Evolutionary conservation across 148 eudicot genomes (phyloP), one percentile per base, ranked within the genome.

Genomic region (Silene uniflora): DNA sequence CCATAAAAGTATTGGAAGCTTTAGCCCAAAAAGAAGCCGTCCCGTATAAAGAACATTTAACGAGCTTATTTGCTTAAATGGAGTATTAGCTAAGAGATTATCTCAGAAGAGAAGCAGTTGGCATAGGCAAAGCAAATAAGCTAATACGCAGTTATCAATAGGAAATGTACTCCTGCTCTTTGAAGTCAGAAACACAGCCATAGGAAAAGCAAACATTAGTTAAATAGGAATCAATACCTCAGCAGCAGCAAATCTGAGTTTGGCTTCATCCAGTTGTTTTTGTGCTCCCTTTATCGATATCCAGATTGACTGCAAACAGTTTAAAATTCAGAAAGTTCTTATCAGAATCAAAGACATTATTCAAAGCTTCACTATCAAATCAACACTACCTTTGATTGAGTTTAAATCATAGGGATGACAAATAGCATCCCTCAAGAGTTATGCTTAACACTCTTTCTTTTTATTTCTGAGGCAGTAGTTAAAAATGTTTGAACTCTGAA

Each of bases 221-320:
- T 17, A 11, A 42, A 39, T 42, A 52, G 58, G n/a, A 73, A 80
- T 58, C 73, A 71, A 67, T 59, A 96, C 99, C 99, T 96, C 98
- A 61, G 99, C 96, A 79, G 98, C 94, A 73, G 99, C 98, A 89
- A 95, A 96, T 85, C 94, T 88, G 82, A 96, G 81, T 81, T 86
- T 95, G 79, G 97, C 99, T 87, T 96, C 98, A 87, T 96, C 99
- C 77, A 87, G 82, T 80, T 91, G 93, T 85, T 81, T 96, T 74
- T 89, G 91, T 76, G 90, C 89, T 66, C 98, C 97, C 83, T 87
- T 83, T 49, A 65, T 78, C 55, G 97, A 86, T 76, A 92, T 72
- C 99, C 99, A 96, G 74, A 96, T 91, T 59, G 99, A 92, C 99
- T 96, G 93, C 87, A 86, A 56, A 77, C 67, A n/a, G 49, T 18